Percentiles rank a stretch among this genome's conserved stretches.
Evolutionary conservation across 2,329 filamentous ascomycete species (phyloP).

Genomic region (Pseudogymnoascus sp.): DNA sequence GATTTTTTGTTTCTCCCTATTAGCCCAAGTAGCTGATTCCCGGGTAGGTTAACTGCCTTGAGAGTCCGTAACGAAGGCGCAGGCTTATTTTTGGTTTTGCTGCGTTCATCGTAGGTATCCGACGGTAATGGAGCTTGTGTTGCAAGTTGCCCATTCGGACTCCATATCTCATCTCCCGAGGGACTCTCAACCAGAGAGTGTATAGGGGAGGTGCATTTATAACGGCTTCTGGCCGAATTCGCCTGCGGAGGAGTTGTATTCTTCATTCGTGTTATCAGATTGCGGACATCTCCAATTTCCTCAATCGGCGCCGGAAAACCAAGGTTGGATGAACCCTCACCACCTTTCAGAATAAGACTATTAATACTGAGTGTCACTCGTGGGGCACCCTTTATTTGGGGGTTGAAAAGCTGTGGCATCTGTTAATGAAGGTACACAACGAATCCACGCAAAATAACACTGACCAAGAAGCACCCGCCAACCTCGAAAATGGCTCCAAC

Average conservation of each 20-base stretch:
- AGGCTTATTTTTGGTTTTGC: neutral
- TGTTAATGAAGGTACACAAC: neutral
- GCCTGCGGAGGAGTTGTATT: neutral
- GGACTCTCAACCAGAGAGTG: neutral
- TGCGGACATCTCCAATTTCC: neutral
- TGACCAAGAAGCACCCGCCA: neutral
- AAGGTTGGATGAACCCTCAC: neutral
- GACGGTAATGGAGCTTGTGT: neutral
- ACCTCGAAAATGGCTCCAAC: neutral
- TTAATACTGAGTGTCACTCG: constrained; percentile 3
- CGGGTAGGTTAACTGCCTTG: neutral
- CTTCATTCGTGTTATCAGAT: neutral
- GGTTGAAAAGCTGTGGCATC: neutral
- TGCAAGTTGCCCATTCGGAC: neutral
- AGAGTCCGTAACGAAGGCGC: neutral
- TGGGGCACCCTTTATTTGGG: neutral
- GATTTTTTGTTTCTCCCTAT: neutral
- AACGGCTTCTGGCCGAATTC: neutral
- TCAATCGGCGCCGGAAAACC: neutral
- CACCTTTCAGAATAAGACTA: neutral
- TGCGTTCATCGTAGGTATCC: no score
- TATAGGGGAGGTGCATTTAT: neutral
- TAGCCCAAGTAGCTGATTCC: neutral
- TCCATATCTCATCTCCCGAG: neutral
- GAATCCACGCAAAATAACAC: neutral